Base-by-base conservation (phyloP, 2,329 filamentous ascomycete genomes). In the Aspergillus spinulosporus region DNA sequence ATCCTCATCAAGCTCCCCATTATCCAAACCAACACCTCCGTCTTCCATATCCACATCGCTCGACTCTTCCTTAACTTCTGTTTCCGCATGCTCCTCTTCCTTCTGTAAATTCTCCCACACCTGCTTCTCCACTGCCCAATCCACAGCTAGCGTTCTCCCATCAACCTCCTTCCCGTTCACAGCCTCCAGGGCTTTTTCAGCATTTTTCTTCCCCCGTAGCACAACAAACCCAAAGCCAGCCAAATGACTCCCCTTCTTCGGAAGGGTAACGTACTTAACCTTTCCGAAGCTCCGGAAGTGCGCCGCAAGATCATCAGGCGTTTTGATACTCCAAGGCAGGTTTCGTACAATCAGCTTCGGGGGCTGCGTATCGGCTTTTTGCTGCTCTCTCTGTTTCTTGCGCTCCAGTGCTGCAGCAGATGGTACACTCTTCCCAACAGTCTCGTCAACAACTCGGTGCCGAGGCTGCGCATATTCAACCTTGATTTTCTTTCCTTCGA, bases 71-170 rank as follows among this genome's bases (percentile, higher is more conserved):
- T 67, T 62, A 2, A 63, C 65, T 21, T 67, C 53, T 9, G 64
- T 52, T 6, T 65, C 60, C 28, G 59, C 39, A 6, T 63, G 63
- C 44, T 66, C 61, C 4, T 76, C 73, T 2, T 74, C 72, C 52
- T 85, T 81, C 39, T 79, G 77, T 61, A 86, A 79, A 59, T 85
- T 81, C 60, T 92, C 84, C 91, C 91, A 99, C 5, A 88, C 86
- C 42, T 87, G 82, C 77, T 95, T 96, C 59, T 97, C 91, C 3
- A 97, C 92, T 32, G 95, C 93, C 90, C 91, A 99, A 76, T 99
- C 94, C 5, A 99, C 94, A 29, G 93, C 94, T 59, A 99, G 75
- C 6, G 87, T 88, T 66, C 94, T 84, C 2, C 92, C 94, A 71
- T 96, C 92, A 15, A 99, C 82, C 59, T 89, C 85, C 71, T 90